Base-by-base conservation (phyloP, 768 basidiomycete genomes). In the Mycena leptocephala region DNA sequence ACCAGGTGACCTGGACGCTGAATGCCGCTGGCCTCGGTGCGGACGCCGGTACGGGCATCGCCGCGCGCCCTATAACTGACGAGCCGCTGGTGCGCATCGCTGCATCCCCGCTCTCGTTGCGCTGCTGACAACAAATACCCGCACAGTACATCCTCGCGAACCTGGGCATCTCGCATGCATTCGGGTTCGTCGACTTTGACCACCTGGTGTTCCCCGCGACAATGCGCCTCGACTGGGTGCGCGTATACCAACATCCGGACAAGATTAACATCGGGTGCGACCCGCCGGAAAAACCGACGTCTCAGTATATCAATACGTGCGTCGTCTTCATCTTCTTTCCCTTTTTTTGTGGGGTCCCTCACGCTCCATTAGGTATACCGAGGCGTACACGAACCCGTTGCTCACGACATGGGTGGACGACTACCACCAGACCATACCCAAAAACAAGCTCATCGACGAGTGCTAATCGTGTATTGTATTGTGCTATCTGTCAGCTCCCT, bases 171-270 rank as follows among this genome's bases (percentile, higher is more conserved):
- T 95, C 94, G 9, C 78, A 85, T 55, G 92, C 90, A 79, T 95
- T 95, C 82, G 94, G 93, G 20, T 86, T 82, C 10, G 90, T 95
- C 79, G 92, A 95, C 78, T 88, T 92, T 67, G 86, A 86, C 7
- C 79, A 90, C 46, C 81, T 95, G 33, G 83, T 84, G 24, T 88
- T 93, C 79, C 92, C 92, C 6, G 82, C 90, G 11, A 87, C 86
- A 32, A 93, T 97, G 94, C 86, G 86, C 69, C 85, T 97, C 63
- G 97, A 98, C 81, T 97, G 92, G 73, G 92, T 97, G 71, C 91
- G 97, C 2, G 94, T 98, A 9, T 94, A 94, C 78, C 93, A 93
- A 76, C 86, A 86, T 16, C 81, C 85, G 59, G 84, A 89, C 75
- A 80, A 85, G 6, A 81, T 86, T 43, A 92, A 92, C 78, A 85